Evolutionary conservation across 768 basidiomycete species (phyloP).

Genomic region (Porphyrellus cyaneotinctus): DNA sequence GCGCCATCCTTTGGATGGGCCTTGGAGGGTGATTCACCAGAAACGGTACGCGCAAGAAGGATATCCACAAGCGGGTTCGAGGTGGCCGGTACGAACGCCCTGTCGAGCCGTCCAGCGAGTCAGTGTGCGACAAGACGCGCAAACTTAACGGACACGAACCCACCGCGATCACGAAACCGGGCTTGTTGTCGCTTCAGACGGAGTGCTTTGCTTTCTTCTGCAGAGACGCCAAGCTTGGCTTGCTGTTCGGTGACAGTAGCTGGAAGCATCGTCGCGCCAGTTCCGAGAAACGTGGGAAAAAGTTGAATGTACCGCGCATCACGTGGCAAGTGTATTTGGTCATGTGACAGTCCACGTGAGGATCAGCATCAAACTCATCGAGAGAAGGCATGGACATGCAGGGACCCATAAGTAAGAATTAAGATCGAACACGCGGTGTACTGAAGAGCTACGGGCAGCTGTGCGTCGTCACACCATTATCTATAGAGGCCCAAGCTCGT

Average conservation of each 20-base stretch:
- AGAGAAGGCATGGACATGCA: no score
- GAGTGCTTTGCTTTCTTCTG: conserved; percentile 58
- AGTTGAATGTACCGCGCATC: background rate
- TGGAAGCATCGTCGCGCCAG: conserved; percentile 9
- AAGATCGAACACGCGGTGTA: no score
- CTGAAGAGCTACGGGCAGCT: no score
- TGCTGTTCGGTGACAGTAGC: conserved; percentile 15
- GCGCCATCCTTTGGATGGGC: background rate
- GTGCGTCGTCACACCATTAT: no score
- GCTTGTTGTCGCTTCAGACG: conserved; percentile 61
- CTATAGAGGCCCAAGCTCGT: no score
- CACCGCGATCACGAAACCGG: conserved; percentile 64
- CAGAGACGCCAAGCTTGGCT: conserved; percentile 30
- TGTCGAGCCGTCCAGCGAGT: conserved; percentile 16
- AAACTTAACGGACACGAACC: conserved; percentile 36
- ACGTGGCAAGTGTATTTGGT: background rate
- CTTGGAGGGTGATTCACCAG: conserved; percentile 45
- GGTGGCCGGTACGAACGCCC: conserved; percentile 51
- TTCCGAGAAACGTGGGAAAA: background rate
- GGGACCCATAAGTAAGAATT: no score
- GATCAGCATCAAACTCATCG: no score
- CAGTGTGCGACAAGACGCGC: background rate
- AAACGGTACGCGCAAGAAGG: conserved; percentile 46
- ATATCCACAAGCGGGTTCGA: conserved; percentile 50
- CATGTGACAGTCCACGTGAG: background rate